These are phyloP conservation scores for Mucor piriformis DNA, from an alignment of 371 early-diverging fungal species.

Conservation along the genomic window DNA sequence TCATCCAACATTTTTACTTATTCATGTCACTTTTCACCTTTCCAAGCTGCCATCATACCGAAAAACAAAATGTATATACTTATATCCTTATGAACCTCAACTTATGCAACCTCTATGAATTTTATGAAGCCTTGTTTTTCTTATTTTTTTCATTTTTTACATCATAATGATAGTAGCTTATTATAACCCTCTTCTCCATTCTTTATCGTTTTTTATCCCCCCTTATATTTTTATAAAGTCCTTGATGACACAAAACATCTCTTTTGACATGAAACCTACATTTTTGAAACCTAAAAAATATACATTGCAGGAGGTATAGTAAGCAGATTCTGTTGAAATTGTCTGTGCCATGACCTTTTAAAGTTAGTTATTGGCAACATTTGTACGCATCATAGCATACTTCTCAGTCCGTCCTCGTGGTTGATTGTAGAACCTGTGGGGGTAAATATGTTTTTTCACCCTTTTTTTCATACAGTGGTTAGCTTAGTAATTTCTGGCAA, in stretches of 20 bases:
- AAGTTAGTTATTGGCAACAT: too few species aligned
- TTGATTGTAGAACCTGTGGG: too few species aligned
- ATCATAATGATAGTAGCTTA: constrained; percentile 16
- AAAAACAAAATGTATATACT: constrained; percentile 1
- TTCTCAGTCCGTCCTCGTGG: too few species aligned
- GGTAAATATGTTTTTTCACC: too few species aligned
- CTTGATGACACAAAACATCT: constrained; percentile 8
- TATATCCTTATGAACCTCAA: constrained; percentile 1
- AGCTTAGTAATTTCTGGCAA: too few species aligned
- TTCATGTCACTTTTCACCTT: constrained; percentile 4
- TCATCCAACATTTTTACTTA: not conserved
- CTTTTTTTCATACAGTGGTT: too few species aligned
- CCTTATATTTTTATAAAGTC: not conserved
- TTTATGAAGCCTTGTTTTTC: constrained; percentile 1
- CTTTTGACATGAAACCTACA: constrained; percentile 12
- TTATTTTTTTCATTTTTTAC: not conserved
- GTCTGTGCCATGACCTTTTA: too few species aligned
- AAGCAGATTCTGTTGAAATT: too few species aligned
- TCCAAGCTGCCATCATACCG: constrained; percentile 12
- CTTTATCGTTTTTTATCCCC: constrained; percentile 9
- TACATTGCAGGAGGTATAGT: too few species aligned
- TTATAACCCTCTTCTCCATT: constrained; percentile 22
- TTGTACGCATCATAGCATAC: too few species aligned
- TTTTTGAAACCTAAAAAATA: not conserved
- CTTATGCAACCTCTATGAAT: not conserved